Evolutionary conservation across 1,284 basidiomycete genomes (phyloP).

Genomic region (Coniferiporia weirii): DNA sequence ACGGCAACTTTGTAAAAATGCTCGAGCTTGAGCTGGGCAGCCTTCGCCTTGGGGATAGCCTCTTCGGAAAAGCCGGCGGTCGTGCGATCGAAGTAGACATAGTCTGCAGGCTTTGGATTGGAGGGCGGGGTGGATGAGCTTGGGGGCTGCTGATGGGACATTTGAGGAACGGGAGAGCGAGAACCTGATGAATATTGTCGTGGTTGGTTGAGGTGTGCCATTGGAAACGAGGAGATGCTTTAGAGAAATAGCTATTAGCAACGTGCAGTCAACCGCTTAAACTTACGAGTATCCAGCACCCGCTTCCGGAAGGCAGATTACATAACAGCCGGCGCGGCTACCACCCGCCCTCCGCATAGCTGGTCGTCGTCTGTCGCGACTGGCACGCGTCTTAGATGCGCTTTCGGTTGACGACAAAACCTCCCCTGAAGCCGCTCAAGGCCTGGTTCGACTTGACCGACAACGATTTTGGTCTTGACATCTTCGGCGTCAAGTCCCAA

Average conservation of each 20-base stretch:
- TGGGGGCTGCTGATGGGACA: constrained; percentile 25
- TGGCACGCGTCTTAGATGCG: constrained; percentile 9
- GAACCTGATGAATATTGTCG: constrained; percentile 13
- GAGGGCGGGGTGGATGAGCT: constrained; percentile 18
- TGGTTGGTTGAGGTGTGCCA: constrained; percentile 19
- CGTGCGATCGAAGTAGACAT: constrained; percentile 95
- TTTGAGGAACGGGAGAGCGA: constrained; percentile 10
- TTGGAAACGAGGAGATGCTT: not conserved
- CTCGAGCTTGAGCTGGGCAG: constrained; percentile 95
- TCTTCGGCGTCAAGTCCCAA: constrained; percentile 10
- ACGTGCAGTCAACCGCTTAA: not conserved
- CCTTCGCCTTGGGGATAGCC: constrained; percentile 88
- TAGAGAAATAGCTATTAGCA: not conserved
- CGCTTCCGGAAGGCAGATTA: not conserved
- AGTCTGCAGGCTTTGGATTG: constrained; percentile 50
- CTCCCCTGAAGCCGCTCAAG: constrained; percentile 9
- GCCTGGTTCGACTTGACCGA: constrained; percentile 17
- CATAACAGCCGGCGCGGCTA: not conserved
- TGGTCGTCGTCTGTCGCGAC: not conserved
- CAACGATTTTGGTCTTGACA: not conserved
- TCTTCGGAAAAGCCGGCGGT: constrained; percentile 82
- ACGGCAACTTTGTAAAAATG: constrained; percentile 96
- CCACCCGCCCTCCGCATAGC: too few species aligned
- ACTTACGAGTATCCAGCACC: not conserved
- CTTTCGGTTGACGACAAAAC: constrained; percentile 16